These are phyloP conservation scores for Phytopythium ostracodes DNA, from an alignment of 352 stramenopile species.

Conservation along the genomic window DNA sequence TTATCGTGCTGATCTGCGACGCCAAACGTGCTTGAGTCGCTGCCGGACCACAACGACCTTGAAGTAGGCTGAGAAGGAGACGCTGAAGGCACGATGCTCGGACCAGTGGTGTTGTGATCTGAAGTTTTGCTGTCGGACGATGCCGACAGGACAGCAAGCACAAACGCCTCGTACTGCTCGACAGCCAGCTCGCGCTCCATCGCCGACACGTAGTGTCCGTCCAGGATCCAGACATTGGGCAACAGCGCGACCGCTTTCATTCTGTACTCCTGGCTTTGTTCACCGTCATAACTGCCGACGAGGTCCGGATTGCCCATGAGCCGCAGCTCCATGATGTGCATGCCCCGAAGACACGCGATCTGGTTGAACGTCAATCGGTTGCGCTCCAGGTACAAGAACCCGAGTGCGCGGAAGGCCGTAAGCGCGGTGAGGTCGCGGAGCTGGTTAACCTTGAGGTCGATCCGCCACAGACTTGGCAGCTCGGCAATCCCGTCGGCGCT, in stretches of 20 bases:
- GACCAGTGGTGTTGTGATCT: no score
- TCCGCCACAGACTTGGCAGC: slow-evolving; percentile 41
- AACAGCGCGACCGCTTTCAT: slow-evolving; percentile 46
- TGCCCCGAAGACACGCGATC: slow-evolving; percentile 47
- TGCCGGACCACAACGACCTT: slow-evolving; percentile 1
- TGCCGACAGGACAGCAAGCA: slow-evolving; percentile 3
- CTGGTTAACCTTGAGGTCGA: slow-evolving; percentile 51
- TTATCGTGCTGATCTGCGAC: slow-evolving; percentile 6
- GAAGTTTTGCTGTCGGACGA: neutral
- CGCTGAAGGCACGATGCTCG: neutral
- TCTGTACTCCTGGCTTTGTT: slow-evolving; percentile 22
- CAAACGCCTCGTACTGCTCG: slow-evolving; percentile 36
- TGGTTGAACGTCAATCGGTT: slow-evolving; percentile 46
- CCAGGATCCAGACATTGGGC: slow-evolving; percentile 53
- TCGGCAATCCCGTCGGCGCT: slow-evolving; percentile 32
- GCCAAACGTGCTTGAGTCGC: neutral
- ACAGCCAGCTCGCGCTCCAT: slow-evolving; percentile 33
- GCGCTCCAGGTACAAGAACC: slow-evolving; percentile 51
- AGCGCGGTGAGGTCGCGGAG: slow-evolving; percentile 35
- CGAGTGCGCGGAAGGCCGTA: slow-evolving; percentile 41
- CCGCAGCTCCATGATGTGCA: slow-evolving; percentile 51
- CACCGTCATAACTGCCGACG: slow-evolving; percentile 8
- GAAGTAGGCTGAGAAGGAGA: slow-evolving; percentile 1
- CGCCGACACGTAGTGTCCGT: slow-evolving; percentile 51
- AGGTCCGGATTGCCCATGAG: slow-evolving; percentile 34